A percentile compares a stretch with the other conserved stretches of the same genome.
Evolutionary conservation across 352 stramenopile genomes (phyloP).

Genomic region (Elongisporangium prolatum): DNA sequence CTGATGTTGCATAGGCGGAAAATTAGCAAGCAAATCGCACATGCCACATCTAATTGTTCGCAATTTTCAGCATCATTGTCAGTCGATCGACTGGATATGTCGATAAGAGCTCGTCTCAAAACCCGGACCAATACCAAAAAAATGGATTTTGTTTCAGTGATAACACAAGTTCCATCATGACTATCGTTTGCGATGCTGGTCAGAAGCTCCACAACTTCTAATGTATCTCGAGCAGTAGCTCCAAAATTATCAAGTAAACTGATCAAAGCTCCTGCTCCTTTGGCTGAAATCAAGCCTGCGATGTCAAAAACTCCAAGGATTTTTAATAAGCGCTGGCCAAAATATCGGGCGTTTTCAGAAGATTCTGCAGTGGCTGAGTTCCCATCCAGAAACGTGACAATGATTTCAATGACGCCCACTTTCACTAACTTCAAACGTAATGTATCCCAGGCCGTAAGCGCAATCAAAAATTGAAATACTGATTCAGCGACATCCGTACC

Average conservation of each 20-base stretch:
- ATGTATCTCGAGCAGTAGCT: neutral
- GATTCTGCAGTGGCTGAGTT: neutral
- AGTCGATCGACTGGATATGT: neutral
- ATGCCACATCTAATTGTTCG: neutral
- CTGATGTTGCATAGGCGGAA: conserved; percentile 8
- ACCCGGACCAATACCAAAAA: neutral
- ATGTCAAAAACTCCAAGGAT: neutral
- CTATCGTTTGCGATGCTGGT: neutral
- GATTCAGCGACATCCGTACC: conserved; percentile 17
- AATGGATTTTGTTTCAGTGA: neutral
- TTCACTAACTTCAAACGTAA: conserved; percentile 47
- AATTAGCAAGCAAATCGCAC: neutral
- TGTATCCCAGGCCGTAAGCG: conserved; percentile 17
- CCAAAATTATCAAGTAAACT: neutral
- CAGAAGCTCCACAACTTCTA: neutral
- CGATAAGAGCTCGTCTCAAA: neutral
- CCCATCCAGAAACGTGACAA: neutral
- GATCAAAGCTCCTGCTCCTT: neutral
- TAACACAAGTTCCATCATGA: neutral
- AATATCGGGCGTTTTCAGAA: neutral
- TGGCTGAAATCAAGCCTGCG: neutral
- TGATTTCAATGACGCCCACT: conserved; percentile 42
- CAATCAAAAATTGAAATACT: conserved; percentile 40
- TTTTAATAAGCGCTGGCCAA: neutral
- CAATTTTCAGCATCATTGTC: neutral